A percentile compares a stretch with the other conserved stretches of the same genome.
Conservation (phyloP, 192 early-diverging fungal species). For the Backusella parvicylindrica region DNA sequence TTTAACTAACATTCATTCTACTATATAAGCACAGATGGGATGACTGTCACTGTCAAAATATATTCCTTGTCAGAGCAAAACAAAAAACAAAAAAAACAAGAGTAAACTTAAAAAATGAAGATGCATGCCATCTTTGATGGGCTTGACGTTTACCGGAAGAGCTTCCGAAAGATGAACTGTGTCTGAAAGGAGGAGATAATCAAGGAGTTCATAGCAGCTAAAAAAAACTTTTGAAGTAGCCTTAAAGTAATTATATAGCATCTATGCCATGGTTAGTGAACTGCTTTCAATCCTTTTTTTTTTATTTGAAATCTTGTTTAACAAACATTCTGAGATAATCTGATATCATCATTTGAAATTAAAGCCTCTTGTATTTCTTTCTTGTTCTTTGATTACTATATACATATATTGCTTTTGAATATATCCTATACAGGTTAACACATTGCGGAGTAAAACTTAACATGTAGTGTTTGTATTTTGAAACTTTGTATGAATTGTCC, state of each 20-base stretch:
- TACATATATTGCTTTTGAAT: background rate
- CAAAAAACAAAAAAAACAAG: background rate
- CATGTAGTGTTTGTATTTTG: background rate
- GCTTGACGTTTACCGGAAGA: background rate
- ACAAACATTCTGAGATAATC: background rate
- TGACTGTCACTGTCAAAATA: background rate
- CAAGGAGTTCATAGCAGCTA: background rate
- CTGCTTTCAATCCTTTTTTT: background rate
- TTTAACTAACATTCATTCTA: background rate
- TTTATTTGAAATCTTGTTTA: too few relatives aligned
- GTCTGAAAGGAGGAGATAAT: background rate
- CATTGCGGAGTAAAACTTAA: background rate
- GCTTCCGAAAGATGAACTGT: background rate
- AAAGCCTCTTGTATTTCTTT: background rate
- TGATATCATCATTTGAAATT: background rate
- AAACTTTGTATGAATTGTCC: background rate
- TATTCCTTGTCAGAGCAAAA: background rate
- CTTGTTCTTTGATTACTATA: background rate
- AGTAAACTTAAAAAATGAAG: background rate
- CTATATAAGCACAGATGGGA: background rate
- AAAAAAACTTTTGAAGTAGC: background rate
- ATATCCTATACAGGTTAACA: background rate
- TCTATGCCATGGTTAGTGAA: background rate
- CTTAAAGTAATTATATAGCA: background rate
- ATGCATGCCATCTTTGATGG: background rate